Evolutionary conservation across 139 green algal species (phyloP).

Genomic region (Micractinium conductrix): DNA sequence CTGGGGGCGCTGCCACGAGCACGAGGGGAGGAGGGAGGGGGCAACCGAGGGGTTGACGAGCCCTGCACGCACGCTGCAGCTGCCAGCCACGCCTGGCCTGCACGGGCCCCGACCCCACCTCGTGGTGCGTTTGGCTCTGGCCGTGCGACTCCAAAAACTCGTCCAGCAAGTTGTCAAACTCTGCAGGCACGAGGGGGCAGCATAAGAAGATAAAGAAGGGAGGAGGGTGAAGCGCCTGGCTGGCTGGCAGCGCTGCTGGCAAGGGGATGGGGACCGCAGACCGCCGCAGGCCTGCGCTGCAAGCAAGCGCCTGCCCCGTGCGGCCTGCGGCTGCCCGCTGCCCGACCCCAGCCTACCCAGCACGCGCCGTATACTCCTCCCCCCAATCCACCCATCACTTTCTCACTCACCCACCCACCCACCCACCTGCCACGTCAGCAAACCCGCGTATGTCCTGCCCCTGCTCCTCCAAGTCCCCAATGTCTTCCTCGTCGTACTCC

Average conservation of each 20-base stretch:
- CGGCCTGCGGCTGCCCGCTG: too few species aligned
- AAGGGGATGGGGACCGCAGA: too few species aligned
- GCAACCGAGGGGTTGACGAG: too few species aligned
- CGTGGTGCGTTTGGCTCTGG: constrained; percentile 19
- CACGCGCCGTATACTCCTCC: neutral
- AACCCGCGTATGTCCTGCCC: constrained; percentile 24
- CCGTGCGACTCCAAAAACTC: constrained; percentile 74
- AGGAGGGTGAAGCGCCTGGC: too few species aligned
- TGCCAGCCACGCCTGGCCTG: neutral
- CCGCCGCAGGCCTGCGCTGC: too few species aligned
- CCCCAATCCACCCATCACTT: neutral
- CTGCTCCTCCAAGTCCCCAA: constrained; percentile 74
- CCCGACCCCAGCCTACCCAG: too few species aligned
- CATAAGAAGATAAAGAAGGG: too few species aligned
- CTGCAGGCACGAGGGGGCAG: too few species aligned
- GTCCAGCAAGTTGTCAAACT: constrained; percentile 75
- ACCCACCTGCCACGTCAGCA: constrained; percentile 46
- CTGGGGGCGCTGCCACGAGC: too few species aligned
- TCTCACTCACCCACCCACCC: constrained; percentile 6
- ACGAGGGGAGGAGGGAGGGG: neutral
- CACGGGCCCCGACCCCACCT: neutral
- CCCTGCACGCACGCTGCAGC: neutral
- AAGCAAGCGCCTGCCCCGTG: too few species aligned
- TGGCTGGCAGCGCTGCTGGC: too few species aligned
- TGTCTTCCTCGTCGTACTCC: constrained; percentile 80